Evolutionary conservation across 148 eudicot species (phyloP).

Genomic region (Vaccinium macrocarpon): DNA sequence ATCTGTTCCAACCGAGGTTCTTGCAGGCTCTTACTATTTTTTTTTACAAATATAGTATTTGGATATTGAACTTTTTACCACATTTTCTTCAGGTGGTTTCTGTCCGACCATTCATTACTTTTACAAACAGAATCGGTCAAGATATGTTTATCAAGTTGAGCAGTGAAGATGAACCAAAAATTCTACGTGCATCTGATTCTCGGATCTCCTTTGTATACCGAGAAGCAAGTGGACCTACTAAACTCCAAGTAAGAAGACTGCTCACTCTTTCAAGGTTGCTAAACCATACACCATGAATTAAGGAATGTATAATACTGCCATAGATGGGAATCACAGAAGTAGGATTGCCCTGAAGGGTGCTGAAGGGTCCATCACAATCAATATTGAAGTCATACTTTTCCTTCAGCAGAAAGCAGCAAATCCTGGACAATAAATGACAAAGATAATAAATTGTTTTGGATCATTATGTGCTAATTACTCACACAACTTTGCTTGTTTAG

Average conservation of each 20-base stretch:
- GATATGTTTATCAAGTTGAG: constrained; percentile 63
- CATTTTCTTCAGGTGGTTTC: constrained; percentile 58
- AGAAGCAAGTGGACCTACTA: constrained; percentile 50
- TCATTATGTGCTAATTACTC: neutral
- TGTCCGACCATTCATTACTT: constrained; percentile 80
- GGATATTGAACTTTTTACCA: neutral
- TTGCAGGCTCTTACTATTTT: constrained; percentile 15
- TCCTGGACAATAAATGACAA: neutral
- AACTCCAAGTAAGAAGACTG: constrained; percentile 59
- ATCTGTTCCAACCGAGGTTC: constrained; percentile 94
- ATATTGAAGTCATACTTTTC: neutral
- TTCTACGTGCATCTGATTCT: constrained; percentile 64
- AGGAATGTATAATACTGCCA: neutral
- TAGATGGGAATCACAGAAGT: neutral
- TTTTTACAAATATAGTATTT: constrained; percentile 7
- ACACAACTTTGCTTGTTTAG: neutral
- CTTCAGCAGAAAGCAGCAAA: neutral
- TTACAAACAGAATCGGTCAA: constrained; percentile 92
- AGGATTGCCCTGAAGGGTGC: neutral
- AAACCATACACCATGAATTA: neutral
- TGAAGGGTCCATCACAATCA: neutral
- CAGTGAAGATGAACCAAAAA: constrained; percentile 76
- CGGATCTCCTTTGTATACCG: constrained; percentile 74
- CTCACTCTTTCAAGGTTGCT: neutral
- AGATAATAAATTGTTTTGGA: neutral